Base-by-base conservation (phyloP, 768 basidiomycete species). In the Hygrophoropsis aurantiaca region DNA sequence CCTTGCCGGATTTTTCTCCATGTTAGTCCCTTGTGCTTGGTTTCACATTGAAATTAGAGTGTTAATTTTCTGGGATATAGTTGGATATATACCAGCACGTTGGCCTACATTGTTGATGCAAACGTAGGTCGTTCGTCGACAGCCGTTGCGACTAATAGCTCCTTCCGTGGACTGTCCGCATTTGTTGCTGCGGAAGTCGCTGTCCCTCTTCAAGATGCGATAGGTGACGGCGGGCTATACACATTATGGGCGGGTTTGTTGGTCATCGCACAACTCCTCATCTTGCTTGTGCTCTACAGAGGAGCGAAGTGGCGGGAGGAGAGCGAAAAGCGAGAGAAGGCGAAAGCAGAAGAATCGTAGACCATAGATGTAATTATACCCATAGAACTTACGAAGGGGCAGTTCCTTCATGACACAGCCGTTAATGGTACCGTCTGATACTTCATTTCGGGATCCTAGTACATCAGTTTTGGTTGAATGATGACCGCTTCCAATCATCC, bases 61-160 rank as follows among this genome's bases (percentile, higher is more conserved):
- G 7, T 15, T 20, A 3, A 2, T n/a, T 24, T 56, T 16, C 47
- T 15, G 8, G n/a, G 13, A 30, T n/a, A 4, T 11, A 81, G 78
- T 59, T 74, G 74, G 65, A 80, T 84, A 41, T 87, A 88, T 61
- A 68, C 84, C 1, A 83, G 81, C 35, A 84, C 87, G 0, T 69
- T 97, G 25, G 85, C 92, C 0, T 94, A 93, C 60, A 79, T 94
- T 26, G 90, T 94, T 3, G 92, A 97, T 59, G 82, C 90, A 8
- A 97, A 94, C 56, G 73, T 74, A 2, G 93, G 93, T 5, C 78
- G 84, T 13, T 89, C 89, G 0, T 85, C 89, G 0, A 82, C 81
- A 2, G 90, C 88, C 0, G 79, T 82, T 6, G 90, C 92, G 0
- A 68, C 77, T 27, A 94, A 94, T 62, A 84, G 84, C 40, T 78